Conservation (phyloP, 345 rosid genomes). For the Populus alba region DNA sequence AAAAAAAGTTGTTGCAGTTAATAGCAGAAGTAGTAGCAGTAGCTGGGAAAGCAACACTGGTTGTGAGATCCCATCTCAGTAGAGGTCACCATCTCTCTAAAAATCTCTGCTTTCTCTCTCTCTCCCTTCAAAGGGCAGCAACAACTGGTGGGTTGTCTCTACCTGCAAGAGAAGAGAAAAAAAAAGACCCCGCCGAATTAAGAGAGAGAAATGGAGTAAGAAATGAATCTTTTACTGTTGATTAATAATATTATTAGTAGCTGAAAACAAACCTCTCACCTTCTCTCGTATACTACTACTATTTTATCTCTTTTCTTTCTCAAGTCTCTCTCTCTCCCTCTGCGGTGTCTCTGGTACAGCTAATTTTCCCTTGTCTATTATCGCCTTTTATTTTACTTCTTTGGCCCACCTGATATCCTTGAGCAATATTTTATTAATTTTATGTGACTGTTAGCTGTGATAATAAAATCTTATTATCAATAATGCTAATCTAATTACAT, state of each 20-base stretch:
- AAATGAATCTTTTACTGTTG: not conserved
- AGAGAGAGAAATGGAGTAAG: not conserved
- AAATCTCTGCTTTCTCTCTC: conserved; percentile 3
- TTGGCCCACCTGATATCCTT: no score
- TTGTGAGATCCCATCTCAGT: conserved; percentile 9
- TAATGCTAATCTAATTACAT: no score
- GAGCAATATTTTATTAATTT: no score
- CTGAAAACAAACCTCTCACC: conserved; percentile 6
- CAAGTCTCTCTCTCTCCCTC: no score
- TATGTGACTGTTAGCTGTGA: no score
- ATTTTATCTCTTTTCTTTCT: no score
- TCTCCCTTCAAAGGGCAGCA: conserved; percentile 1
- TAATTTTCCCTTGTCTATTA: no score
- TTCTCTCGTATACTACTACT: not conserved
- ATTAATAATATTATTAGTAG: not conserved
- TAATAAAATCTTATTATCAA: no score
- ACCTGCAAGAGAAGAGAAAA: not conserved
- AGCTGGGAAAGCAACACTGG: not conserved
- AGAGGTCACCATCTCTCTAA: not conserved
- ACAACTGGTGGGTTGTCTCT: conserved; percentile 14
- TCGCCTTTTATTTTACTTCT: no score
- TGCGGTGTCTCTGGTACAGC: no score
- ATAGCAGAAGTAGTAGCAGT: not conserved
- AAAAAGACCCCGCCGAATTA: not conserved
- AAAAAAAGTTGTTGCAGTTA: not conserved